Percentiles rank a stretch among this genome's conserved stretches.
These are phyloP conservation scores for Thymus mandschuricus DNA, from an alignment of 257 asterid species.

Conservation along the genomic window DNA sequence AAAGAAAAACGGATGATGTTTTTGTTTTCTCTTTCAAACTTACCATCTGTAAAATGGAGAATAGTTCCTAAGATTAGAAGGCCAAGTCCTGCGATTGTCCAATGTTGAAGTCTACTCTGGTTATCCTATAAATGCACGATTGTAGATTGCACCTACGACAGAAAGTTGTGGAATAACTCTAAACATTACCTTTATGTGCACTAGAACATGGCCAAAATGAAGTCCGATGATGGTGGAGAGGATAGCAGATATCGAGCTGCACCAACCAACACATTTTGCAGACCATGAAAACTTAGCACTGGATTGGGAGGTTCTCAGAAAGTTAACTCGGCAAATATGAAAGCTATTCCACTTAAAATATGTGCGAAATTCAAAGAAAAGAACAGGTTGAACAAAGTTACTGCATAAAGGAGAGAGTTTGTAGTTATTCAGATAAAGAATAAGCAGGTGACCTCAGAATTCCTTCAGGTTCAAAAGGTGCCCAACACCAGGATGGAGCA, in stretches of 20 bases:
- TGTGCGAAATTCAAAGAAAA: too few species aligned
- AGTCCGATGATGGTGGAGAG: constrained; percentile 71
- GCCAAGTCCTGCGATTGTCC: constrained; percentile 56
- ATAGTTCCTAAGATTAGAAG: constrained; percentile 57
- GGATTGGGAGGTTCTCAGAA: too few species aligned
- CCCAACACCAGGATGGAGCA: constrained; percentile 81
- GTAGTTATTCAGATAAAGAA: not conserved
- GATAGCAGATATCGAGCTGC: constrained; percentile 81
- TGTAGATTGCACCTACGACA: not conserved
- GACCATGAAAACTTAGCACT: not conserved
- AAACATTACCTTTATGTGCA: constrained; percentile 58
- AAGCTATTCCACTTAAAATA: not conserved
- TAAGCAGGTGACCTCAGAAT: constrained; percentile 56
- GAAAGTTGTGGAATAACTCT: too few species aligned
- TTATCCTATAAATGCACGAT: constrained; percentile 48
- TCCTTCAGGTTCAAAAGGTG: constrained; percentile 88
- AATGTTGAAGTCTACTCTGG: constrained; percentile 63
- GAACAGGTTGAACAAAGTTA: too few species aligned
- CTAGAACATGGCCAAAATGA: constrained; percentile 72
- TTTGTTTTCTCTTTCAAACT: not conserved
- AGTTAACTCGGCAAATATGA: not conserved
- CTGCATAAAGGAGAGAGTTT: not conserved
- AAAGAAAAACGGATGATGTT: not conserved
- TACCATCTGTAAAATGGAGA: constrained; percentile 74
- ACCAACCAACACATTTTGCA: constrained; percentile 20